Evolutionary conservation across 169 alveolate genomes (phyloP).

Genomic region (Plasmodium chabaudi): DNA sequence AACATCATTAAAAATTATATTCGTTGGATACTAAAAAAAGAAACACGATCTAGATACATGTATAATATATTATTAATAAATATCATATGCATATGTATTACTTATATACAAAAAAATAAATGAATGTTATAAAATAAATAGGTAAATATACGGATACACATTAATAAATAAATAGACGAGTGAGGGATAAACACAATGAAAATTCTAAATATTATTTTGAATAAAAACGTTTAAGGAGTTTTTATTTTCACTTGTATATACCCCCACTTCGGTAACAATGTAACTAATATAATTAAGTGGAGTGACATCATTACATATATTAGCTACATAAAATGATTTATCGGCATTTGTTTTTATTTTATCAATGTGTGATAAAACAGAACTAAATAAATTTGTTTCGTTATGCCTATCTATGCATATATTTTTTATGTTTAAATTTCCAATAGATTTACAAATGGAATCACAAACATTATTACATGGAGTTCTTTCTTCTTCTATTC

Average conservation of each 20-base stretch:
- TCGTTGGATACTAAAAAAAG: conserved; percentile 27
- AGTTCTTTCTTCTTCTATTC: conserved; percentile 29
- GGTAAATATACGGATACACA: conserved; percentile 1
- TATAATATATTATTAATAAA: neutral
- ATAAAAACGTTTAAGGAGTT: conserved; percentile 65
- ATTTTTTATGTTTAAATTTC: conserved; percentile 69
- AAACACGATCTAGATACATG: neutral
- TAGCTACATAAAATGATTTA: conserved; percentile 74
- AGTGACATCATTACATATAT: conserved; percentile 75
- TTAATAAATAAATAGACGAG: conserved; percentile 3
- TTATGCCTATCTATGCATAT: conserved; percentile 65
- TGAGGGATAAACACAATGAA: neutral
- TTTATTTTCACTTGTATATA: conserved; percentile 73
- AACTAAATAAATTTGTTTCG: conserved; percentile 52
- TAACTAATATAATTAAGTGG: conserved; percentile 70
- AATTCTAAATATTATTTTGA: conserved; percentile 39
- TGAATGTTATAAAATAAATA: neutral
- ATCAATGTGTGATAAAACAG: conserved; percentile 64
- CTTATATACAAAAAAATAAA: neutral
- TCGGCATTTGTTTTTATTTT: conserved; percentile 67
- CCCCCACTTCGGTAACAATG: conserved; percentile 74
- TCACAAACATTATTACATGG: conserved; percentile 51
- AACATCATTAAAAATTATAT: neutral
- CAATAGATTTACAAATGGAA: conserved; percentile 69
- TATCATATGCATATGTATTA: neutral